These are phyloP conservation scores for Penicillium egyptiacum DNA, from an alignment of 495 filamentous ascomycete species.

Conservation along the genomic window DNA sequence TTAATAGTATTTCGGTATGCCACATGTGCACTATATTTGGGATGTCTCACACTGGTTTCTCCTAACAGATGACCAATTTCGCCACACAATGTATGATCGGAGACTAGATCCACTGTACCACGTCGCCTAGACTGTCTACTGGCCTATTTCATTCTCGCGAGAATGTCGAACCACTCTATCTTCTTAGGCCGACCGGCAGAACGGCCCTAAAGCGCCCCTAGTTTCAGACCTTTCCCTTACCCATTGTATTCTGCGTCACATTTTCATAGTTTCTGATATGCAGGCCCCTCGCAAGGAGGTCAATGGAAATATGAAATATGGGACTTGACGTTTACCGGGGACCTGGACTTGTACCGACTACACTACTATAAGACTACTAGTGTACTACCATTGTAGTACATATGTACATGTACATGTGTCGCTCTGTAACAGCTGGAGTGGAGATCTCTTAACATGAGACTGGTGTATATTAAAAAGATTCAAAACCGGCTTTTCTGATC, in stretches of 20 bases:
- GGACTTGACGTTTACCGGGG: constrained; percentile 4
- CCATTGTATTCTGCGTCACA: neutral
- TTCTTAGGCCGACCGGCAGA: constrained; percentile 2
- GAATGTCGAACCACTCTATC: constrained; percentile 8
- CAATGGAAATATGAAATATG: neutral
- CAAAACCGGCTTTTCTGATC: neutral
- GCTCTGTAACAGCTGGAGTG: neutral
- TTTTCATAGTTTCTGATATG: constrained; percentile 6
- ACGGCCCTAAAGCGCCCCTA: neutral
- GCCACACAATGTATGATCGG: constrained; percentile 7
- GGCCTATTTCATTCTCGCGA: neutral
- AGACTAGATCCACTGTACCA: constrained; percentile 7
- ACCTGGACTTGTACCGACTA: neutral
- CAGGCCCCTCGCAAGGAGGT: constrained; percentile 3
- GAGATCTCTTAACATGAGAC: constrained; percentile 4
- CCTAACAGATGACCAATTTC: constrained; percentile 7
- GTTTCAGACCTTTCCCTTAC: neutral
- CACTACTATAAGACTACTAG: neutral
- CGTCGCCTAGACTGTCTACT: neutral
- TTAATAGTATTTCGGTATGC: neutral
- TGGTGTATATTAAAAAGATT: neutral
- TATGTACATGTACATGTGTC: neutral
- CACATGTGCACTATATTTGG: constrained; percentile 9
- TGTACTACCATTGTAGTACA: neutral
- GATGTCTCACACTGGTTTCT: constrained; percentile 13